phyloP scores from a whole-genome alignment of 352 stramenopile species.

The Globisporangium abappressorium region DNA sequence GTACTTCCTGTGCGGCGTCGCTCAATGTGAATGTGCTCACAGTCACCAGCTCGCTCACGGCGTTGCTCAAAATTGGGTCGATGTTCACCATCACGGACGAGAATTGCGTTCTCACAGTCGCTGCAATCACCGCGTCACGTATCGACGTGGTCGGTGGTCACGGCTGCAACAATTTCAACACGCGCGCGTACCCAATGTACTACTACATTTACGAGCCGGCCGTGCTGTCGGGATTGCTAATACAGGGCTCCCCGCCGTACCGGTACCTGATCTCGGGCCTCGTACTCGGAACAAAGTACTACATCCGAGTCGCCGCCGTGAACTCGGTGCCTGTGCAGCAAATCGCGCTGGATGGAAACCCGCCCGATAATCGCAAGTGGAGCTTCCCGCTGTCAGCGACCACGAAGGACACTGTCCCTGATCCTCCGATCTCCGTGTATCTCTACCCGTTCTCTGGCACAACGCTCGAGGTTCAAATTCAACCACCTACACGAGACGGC shows the following conservation, averaged over 20 bases:
- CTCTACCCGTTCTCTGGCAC: constrained; percentile 58
- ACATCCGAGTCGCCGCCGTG: constrained; percentile 88
- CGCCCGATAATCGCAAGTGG: constrained; percentile 92
- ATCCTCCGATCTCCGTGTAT: constrained; percentile 55
- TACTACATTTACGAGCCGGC: constrained; percentile 57
- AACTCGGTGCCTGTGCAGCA: constrained; percentile 89
- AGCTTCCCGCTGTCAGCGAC: constrained; percentile 67
- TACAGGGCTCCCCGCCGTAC: constrained; percentile 82
- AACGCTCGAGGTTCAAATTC: constrained; percentile 73
- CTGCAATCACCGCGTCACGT: constrained; percentile 18
- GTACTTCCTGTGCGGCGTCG: constrained; percentile 36
- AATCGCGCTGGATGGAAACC: constrained; percentile 72
- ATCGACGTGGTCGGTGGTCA: constrained; percentile 31
- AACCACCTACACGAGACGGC: constrained; percentile 63
- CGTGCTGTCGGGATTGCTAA: constrained; percentile 47
- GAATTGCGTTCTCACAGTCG: constrained; percentile 45
- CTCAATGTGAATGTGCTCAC: constrained; percentile 40
- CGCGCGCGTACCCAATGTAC: constrained; percentile 42
- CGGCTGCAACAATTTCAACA: constrained; percentile 47
- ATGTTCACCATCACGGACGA: constrained; percentile 54
- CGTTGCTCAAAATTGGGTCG: constrained; percentile 28
- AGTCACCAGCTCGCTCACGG: constrained; percentile 30
- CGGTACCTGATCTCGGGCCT: constrained; percentile 77
- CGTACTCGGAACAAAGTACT: constrained; percentile 73
- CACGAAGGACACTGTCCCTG: constrained; percentile 83